Evolutionary conservation across 2,329 filamentous ascomycete genomes (phyloP), one percentile per base, ranked within the genome.

Genomic region (Alternaria infectoria): DNA sequence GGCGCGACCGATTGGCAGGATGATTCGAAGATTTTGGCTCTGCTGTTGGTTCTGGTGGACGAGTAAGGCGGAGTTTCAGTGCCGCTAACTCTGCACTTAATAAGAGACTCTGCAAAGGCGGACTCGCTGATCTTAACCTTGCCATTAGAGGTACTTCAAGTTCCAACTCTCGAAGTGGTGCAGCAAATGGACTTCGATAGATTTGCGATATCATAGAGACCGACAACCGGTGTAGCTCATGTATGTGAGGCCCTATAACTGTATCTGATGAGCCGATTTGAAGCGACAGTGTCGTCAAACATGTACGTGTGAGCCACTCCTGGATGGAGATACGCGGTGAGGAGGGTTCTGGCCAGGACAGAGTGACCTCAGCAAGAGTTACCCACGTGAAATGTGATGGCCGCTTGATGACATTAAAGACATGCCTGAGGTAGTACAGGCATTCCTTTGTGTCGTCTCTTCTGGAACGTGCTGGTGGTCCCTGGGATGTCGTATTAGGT

Each of bases 51-150:
- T 74, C 72, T 43, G 49, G 51, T 26, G 72, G 66, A 47, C 66
- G 71, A 30, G 79, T 81, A 26, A 78, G 57, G 6, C 78, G 81
- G 45, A 96, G 85, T 73, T 89, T 93, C 10, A 97, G 84, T 4
- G 91, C 86, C 50, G 89, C 89, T 71, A 91, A 88, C 4, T 94
- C 86, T n/a, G 92, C 89, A 72, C 94, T 91, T 23, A 97, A 86
- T 10, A 97, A 81, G 0, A 93, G 85, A 13, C 91, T 89, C 73
- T 97, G 93, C 1, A 95, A 86, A 56, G 89, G 93, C 82, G 15
- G 89, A 86, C 71, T 59, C 13, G 77, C 74, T 7, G 86, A 85
- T 26, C 84, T 82, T 6, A 97, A 84, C 66, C 88, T 87, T 30
- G 90, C 88, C 62, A 96, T 90, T 26, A 97, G 83, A 36, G 87